Percentiles rank a stretch among this genome's conserved stretches.
phyloP scores from a whole-genome alignment of 306 rosid genomes.

The Luffa aegyptiaca region DNA sequence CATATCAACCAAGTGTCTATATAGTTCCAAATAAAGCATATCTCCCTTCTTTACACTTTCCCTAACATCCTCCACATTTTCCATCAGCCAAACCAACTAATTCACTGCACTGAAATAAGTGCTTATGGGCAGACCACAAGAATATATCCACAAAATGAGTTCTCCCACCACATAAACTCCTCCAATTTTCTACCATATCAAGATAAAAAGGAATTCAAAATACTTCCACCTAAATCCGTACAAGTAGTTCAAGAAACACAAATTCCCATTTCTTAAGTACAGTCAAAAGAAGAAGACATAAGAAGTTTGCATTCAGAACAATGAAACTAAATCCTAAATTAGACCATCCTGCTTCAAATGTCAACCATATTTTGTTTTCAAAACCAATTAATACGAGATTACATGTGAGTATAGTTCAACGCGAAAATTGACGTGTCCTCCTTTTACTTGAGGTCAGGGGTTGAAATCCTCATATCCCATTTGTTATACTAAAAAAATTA shows the following conservation, averaged over 20 bases:
- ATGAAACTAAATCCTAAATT: background rate
- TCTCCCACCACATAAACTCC: slow-evolving; percentile 66
- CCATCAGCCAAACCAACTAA: slow-evolving; percentile 77
- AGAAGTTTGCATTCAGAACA: background rate
- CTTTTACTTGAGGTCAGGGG: too few relatives aligned
- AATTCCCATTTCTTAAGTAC: background rate
- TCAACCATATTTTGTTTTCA: too few relatives aligned
- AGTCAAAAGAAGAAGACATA: background rate
- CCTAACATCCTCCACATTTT: slow-evolving; percentile 56
- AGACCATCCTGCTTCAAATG: background rate
- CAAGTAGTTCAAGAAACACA: background rate
- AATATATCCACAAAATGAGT: slow-evolving; percentile 57
- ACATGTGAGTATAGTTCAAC: too few relatives aligned
- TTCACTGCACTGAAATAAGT: slow-evolving; percentile 79
- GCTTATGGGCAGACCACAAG: slow-evolving; percentile 83
- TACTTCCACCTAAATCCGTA: background rate
- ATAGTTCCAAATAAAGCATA: slow-evolving; percentile 81
- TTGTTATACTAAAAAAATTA: too few relatives aligned
- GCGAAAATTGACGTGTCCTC: too few relatives aligned
- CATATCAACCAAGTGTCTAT: slow-evolving; percentile 85
- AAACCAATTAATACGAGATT: too few relatives aligned
- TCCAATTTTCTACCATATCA: slow-evolving; percentile 50
- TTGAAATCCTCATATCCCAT: too few relatives aligned
- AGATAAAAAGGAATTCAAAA: background rate
- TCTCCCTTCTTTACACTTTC: slow-evolving; percentile 51